Conservation (phyloP, 495 filamentous ascomycete species). For the Poronia punctata region DNA sequence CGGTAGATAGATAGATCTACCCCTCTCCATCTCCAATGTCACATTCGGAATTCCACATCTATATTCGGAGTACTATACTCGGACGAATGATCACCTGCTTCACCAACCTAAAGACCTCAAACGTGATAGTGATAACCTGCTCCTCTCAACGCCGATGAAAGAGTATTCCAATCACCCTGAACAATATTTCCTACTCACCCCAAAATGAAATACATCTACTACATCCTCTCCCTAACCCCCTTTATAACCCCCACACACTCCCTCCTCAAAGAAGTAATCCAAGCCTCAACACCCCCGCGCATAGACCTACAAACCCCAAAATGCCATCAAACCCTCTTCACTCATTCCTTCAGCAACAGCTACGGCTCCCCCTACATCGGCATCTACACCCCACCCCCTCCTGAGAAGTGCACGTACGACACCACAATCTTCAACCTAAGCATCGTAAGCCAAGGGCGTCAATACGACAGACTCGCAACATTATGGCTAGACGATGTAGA, state of each 20-base stretch:
- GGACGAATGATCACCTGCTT: too few species aligned
- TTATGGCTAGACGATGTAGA: slow-evolving; percentile 80
- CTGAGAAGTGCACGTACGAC: slow-evolving; percentile 59
- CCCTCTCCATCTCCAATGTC: slow-evolving; percentile 3
- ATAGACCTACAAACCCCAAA: slow-evolving; percentile 7
- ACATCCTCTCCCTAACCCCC: background rate
- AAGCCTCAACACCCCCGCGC: slow-evolving; percentile 19
- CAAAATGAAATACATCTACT: slow-evolving; percentile 1
- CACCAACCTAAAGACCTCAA: background rate
- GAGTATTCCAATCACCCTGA: background rate
- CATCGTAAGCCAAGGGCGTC: slow-evolving; percentile 62
- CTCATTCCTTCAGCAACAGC: slow-evolving; percentile 66
- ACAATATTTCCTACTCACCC: background rate
- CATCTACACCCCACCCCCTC: slow-evolving; percentile 65
- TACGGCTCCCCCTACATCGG: slow-evolving; percentile 78
- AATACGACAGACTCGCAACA: slow-evolving; percentile 73
- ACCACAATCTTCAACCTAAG: slow-evolving; percentile 82
- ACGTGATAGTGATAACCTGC: background rate
- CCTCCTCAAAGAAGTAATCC: slow-evolving; percentile 17
- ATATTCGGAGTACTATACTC: background rate
- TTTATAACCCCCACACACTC: background rate
- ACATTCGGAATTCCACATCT: too few species aligned
- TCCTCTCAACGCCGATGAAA: background rate
- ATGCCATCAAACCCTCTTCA: slow-evolving; percentile 46
- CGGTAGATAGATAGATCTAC: background rate